Conservation (phyloP, 805 yeast genomes). For the Saccharomycopsis vini region DNA sequence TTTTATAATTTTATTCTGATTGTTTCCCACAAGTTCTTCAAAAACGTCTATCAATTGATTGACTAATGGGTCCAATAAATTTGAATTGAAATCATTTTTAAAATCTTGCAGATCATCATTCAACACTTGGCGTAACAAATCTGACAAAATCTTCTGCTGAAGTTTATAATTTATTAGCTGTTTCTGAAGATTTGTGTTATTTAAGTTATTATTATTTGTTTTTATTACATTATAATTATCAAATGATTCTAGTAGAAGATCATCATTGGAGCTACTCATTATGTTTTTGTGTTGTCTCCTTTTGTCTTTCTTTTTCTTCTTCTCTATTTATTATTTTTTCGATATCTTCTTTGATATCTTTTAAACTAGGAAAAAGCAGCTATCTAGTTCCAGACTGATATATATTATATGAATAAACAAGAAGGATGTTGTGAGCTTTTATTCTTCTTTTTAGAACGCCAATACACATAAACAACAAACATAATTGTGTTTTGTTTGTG, state of each 20-base stretch:
- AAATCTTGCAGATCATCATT: constrained; percentile 5
- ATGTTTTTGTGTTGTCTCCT: too few relatives aligned
- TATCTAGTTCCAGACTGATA: too few relatives aligned
- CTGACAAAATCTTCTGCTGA: constrained; percentile 11
- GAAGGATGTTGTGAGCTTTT: too few relatives aligned
- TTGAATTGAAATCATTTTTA: not conserved
- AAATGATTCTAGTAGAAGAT: constrained; percentile 8
- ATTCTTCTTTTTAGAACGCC: too few relatives aligned
- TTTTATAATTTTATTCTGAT: not conserved
- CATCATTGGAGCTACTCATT: constrained; percentile 9
- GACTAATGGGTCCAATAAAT: not conserved
- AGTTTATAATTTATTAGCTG: constrained; percentile 14
- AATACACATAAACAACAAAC: too few relatives aligned
- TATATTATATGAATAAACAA: too few relatives aligned
- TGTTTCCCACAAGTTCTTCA: not conserved
- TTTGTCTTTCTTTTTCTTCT: too few relatives aligned
- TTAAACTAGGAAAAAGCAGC: too few relatives aligned
- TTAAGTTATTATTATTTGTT: not conserved
- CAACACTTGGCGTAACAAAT: constrained; percentile 10
- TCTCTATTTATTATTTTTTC: too few relatives aligned
- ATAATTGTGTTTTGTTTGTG: too few relatives aligned
- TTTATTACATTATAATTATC: constrained; percentile 3
- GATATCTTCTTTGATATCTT: too few relatives aligned
- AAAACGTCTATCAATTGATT: constrained; percentile 8
- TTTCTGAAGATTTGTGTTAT: constrained; percentile 4